Percentiles rank a stretch among this genome's conserved stretches.
phyloP scores from a whole-genome alignment of 441 rosid genomes.

The Cnidoscolus chayamansa region DNA sequence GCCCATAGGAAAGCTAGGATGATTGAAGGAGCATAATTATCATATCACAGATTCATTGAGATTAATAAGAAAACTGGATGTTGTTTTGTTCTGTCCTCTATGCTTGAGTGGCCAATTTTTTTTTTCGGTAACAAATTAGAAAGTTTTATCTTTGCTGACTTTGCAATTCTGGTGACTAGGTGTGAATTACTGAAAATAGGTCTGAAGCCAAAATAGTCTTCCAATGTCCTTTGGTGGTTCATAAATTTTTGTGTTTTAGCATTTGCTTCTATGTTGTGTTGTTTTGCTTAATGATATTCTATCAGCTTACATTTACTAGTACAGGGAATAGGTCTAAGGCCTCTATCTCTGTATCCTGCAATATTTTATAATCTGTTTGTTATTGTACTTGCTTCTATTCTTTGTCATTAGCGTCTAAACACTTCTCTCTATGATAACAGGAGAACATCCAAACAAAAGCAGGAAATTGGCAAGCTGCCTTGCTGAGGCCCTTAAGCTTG shows the following conservation, averaged over 20 bases:
- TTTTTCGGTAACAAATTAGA: no score
- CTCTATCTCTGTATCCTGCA: no score
- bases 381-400: no score
- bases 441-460: constrained; percentile 45
- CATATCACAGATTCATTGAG: background rate
- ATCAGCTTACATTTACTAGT: background rate
- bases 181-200: background rate
- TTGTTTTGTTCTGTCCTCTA: background rate
- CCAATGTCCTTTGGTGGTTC: background rate
- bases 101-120: background rate
- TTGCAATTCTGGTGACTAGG: background rate
- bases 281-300: background rate
- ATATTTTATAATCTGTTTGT: no score
- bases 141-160: background rate
- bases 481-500: constrained; percentile 86
- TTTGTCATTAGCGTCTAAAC: background rate
- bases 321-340: no score
- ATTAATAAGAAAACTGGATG: background rate
- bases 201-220: background rate
- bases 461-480: constrained; percentile 61
- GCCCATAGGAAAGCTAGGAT: background rate
- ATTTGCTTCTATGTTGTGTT: background rate
- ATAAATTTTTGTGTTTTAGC: background rate
- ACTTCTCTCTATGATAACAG: constrained; percentile 37
- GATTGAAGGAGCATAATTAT: background rate